phyloP scores from a whole-genome alignment of 352 stramenopile species.

The Halophytophthora polymorphica region DNA sequence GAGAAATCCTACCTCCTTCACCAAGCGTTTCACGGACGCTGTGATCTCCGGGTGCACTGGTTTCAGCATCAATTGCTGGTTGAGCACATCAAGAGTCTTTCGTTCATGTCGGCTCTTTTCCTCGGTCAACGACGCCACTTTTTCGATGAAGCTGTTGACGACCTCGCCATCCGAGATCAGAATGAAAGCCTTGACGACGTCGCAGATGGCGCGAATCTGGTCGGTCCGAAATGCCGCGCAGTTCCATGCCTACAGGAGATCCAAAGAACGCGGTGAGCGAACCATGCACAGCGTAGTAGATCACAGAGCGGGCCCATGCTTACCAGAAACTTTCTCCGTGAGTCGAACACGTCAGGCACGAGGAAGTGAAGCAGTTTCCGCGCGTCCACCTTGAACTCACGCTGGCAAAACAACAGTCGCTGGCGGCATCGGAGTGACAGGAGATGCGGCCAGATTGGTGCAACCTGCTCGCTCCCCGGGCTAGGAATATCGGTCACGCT shows the following conservation, averaged over 20 bases:
- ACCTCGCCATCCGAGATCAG: slow-evolving; percentile 22
- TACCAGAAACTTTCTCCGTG: slow-evolving; percentile 74
- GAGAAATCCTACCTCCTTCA: slow-evolving; percentile 20
- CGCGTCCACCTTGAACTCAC: slow-evolving; percentile 34
- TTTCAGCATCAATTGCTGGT: slow-evolving; percentile 38
- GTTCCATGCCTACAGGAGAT: slow-evolving; percentile 51
- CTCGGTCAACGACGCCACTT: slow-evolving; percentile 27
- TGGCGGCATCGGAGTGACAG: slow-evolving; percentile 65
- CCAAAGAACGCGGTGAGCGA: slow-evolving; percentile 4
- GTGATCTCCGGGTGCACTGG: slow-evolving; percentile 20
- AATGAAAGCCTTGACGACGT: slow-evolving; percentile 36
- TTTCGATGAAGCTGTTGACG: slow-evolving; percentile 29
- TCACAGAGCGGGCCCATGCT: slow-evolving; percentile 3
- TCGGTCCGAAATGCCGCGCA: slow-evolving; percentile 44
- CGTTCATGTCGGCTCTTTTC: slow-evolving; percentile 39
- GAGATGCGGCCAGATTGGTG: slow-evolving; percentile 44
- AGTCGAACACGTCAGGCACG: slow-evolving; percentile 59
- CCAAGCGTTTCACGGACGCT: slow-evolving; percentile 22
- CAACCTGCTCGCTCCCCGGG: slow-evolving; percentile 17
- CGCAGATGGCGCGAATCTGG: slow-evolving; percentile 45
- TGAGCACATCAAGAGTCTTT: slow-evolving; percentile 26
- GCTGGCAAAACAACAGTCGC: slow-evolving; percentile 47
- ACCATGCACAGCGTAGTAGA: background rate
- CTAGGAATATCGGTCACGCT: slow-evolving; percentile 43
- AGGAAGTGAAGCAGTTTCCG: slow-evolving; percentile 68